These are phyloP conservation scores for Talaromyces thailandensis DNA, from an alignment of 495 filamentous ascomycete species.

Conservation along the genomic window DNA sequence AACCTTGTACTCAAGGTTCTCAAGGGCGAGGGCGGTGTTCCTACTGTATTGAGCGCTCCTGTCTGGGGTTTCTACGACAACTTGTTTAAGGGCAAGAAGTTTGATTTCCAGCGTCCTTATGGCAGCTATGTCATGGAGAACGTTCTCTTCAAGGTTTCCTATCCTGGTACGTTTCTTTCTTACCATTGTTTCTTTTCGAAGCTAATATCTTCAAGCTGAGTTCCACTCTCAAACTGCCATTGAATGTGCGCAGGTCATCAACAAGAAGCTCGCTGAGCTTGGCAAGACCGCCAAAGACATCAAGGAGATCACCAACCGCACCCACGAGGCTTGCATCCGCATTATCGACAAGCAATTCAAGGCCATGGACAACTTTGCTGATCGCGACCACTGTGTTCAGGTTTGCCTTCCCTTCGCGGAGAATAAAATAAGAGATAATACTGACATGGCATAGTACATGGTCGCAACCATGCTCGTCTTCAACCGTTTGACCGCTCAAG, in stretches of 20 bases:
- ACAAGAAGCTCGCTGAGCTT: conserved; percentile 67
- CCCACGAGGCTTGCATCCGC: conserved; percentile 94
- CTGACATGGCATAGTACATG: conserved; percentile 61
- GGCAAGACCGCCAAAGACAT: conserved; percentile 94
- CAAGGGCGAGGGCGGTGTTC: conserved; percentile 81
- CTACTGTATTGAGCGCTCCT: conserved; percentile 86
- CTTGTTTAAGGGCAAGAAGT: conserved; percentile 89
- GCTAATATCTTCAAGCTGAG: conserved; percentile 50
- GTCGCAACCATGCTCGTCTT: conserved; percentile 89
- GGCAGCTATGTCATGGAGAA: conserved; percentile 99
- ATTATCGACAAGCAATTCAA: conserved; percentile 99
- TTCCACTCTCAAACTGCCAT: conserved; percentile 99
- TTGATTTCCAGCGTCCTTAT: conserved; percentile 91
- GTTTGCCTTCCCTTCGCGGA: conserved; percentile 16
- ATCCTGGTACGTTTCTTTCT: conserved; percentile 55
- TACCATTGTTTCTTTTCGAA: conserved; percentile 1
- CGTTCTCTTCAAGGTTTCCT: conserved; percentile 98
- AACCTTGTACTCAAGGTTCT: conserved; percentile 91
- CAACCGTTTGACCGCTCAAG: conserved; percentile 79
- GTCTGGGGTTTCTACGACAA: conserved; percentile 99
- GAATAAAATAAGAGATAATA: neutral
- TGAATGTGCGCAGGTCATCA: conserved; percentile 82
- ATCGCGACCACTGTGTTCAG: conserved; percentile 98
- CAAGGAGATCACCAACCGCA: conserved; percentile 84
- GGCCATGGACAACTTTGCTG: conserved; percentile 98